Evolutionary conservation across 2,329 filamentous ascomycete genomes (phyloP).

Genomic region (Mycosphaerelloides madeirae): DNA sequence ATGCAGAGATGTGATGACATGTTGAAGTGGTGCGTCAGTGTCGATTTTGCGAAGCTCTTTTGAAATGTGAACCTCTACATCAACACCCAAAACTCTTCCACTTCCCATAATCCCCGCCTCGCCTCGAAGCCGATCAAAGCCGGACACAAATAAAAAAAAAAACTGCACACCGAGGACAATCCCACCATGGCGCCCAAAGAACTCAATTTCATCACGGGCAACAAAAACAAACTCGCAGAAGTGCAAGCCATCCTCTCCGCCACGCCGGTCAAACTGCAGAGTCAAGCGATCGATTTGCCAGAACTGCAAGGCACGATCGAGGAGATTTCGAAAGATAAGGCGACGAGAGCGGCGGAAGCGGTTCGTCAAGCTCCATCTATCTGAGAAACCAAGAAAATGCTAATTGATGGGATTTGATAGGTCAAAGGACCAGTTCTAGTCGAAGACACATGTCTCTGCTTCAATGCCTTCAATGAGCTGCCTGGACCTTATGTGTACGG

Average conservation of each 20-base stretch:
- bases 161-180: no score
- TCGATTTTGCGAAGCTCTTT: neutral
- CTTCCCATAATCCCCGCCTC: no score
- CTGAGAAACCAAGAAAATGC: neutral
- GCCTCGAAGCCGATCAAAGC: no score
- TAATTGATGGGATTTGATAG: conserved; percentile 40
- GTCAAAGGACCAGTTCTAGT: conserved; percentile 83
- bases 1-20: neutral
- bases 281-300: conserved; percentile 70
- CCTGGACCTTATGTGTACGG: conserved; percentile 92
- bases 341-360: conserved; percentile 69
- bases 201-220: conserved; percentile 94
- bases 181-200: conserved; percentile 40
- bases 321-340: conserved; percentile 86
- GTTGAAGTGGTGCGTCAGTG: neutral
- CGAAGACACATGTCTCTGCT: conserved; percentile 93
- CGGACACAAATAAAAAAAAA: no score
- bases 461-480: conserved; percentile 82
- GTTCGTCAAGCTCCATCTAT: conserved; percentile 49
- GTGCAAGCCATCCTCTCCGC: conserved; percentile 79
- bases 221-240: conserved; percentile 88
- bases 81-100: conserved; percentile 1
- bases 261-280: conserved; percentile 64
- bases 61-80: neutral
- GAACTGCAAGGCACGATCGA: conserved; percentile 92